Conservation (phyloP, 169 alveolate genomes). For the Eimeria necatrix region DNA sequence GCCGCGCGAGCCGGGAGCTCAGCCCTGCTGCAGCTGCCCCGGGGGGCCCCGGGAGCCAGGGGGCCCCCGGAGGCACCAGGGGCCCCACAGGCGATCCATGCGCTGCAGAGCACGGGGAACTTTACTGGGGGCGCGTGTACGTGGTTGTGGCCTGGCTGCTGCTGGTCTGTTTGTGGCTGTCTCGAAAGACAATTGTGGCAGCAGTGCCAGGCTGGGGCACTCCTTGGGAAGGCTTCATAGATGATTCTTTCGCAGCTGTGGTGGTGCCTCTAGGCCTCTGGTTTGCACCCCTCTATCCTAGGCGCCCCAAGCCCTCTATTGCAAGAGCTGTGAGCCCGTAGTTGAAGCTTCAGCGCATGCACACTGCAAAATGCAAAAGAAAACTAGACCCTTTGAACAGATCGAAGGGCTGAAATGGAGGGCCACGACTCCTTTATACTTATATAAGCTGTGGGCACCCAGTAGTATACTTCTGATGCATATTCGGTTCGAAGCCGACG, state of each 20-base stretch:
- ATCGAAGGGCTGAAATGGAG: no score
- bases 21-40: no score
- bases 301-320: neutral
- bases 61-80: no score
- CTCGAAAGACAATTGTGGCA: neutral
- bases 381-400: no score
- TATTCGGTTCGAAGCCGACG: no score
- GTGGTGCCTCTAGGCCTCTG: slow-evolving; percentile 25
- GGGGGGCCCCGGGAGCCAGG: no score
- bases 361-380: no score
- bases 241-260: slow-evolving; percentile 20
- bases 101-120: neutral
- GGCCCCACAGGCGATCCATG: neutral
- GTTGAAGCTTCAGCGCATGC: no score
- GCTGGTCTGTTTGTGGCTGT: slow-evolving; percentile 29
- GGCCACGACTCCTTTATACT: no score
- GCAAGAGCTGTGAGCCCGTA: neutral
- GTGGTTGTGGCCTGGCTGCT: slow-evolving; percentile 22
- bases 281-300: neutral
- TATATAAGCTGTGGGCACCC: no score
- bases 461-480: no score
- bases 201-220: slow-evolving; percentile 22
- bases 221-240: slow-evolving; percentile 23
- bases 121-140: slow-evolving; percentile 47
- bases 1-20: no score